Conservation (phyloP, 768 basidiomycete genomes). For the Pleurotus cornucopiae region DNA sequence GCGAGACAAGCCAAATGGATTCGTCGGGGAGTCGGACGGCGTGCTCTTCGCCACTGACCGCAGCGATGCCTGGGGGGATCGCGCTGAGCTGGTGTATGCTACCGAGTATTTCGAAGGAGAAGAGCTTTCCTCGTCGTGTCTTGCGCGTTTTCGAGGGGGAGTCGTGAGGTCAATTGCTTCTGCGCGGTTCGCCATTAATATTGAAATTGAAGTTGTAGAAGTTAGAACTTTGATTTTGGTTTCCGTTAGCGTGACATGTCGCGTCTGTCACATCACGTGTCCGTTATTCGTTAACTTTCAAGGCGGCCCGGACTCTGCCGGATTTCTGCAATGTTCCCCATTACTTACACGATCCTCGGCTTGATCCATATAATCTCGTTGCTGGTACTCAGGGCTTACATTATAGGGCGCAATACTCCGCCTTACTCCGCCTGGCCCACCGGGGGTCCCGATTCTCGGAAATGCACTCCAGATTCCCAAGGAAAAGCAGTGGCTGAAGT, state of each 20-base stretch:
- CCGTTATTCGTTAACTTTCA: no score
- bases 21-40: slow-evolving; percentile 12
- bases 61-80: neutral
- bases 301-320: no score
- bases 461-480: slow-evolving; percentile 18
- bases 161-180: slow-evolving; percentile 4
- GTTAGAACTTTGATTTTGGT: neutral
- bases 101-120: neutral
- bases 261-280: neutral
- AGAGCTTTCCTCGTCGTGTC: neutral
- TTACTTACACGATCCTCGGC: no score
- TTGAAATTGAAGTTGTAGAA: no score
- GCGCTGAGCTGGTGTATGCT: neutral
- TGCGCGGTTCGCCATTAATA: neutral
- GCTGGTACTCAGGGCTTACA: no score
- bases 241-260: neutral
- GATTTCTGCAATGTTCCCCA: no score
- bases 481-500: slow-evolving; percentile 17
- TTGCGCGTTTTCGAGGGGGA: slow-evolving; percentile 2
- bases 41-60: slow-evolving; percentile 7
- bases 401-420: neutral
- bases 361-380: no score
- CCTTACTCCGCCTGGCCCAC: slow-evolving; percentile 14
- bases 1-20: slow-evolving; percentile 11
- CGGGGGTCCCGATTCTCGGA: slow-evolving; percentile 13